Evolutionary conservation across 2,329 filamentous ascomycete species (phyloP).

Genomic region (Reticulascus tulasneorum): DNA sequence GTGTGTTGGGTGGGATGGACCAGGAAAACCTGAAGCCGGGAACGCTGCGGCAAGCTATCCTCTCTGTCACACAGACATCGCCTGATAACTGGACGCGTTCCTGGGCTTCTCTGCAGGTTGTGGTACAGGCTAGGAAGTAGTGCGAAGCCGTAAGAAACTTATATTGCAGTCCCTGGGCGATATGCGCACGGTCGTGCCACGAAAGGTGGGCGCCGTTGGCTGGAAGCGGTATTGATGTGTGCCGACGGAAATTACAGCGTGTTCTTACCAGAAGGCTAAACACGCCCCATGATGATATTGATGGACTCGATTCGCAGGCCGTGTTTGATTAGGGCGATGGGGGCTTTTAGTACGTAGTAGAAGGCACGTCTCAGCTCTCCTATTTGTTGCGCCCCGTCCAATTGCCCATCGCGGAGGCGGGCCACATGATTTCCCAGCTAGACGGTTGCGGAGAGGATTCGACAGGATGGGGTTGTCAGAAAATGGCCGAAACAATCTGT

Average conservation of each 20-base stretch:
- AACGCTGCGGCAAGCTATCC: too few species aligned
- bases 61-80: slow-evolving; percentile 10
- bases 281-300: too few species aligned
- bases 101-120: too few species aligned
- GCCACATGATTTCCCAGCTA: slow-evolving; percentile 1
- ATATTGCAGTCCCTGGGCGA: slow-evolving; percentile 17
- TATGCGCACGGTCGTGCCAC: slow-evolving; percentile 17
- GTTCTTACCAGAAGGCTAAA: slow-evolving; percentile 5
- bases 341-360: slow-evolving; percentile 4
- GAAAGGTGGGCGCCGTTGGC: slow-evolving; percentile 8
- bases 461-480: too few species aligned
- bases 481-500: too few species aligned
- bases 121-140: too few species aligned
- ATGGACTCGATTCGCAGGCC: slow-evolving; percentile 9
- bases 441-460: too few species aligned
- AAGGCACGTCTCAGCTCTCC: slow-evolving; percentile 1
- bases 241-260: slow-evolving; percentile 12
- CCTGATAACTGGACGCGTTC: too few species aligned
- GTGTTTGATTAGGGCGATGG: slow-evolving; percentile 6
- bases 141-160: too few species aligned
- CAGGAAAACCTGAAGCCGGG: too few species aligned
- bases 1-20: too few species aligned
- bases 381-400: slow-evolving; percentile 9
- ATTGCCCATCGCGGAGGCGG: slow-evolving; percentile 3
- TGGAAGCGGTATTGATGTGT: slow-evolving; percentile 12